phyloP scores from a whole-genome alignment of 805 yeast genomes.

The Candida tammaniensis region DNA sequence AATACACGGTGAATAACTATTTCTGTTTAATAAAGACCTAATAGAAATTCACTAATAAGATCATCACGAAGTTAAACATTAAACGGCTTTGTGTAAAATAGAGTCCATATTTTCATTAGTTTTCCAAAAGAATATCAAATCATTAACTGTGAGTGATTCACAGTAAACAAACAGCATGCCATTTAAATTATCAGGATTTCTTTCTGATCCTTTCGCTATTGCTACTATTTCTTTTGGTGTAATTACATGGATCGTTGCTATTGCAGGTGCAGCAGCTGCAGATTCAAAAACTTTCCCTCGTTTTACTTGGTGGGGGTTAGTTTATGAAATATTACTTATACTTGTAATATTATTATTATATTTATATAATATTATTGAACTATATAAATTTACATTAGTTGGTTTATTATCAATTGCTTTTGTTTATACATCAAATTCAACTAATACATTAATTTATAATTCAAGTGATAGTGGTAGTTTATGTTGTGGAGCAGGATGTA shows the following conservation, averaged over 20 bases:
- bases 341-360: slow-evolving; percentile 50
- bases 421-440: slow-evolving; percentile 79
- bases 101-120: too few species aligned
- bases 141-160: too few species aligned
- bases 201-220: slow-evolving; percentile 85
- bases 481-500: slow-evolving; percentile 92
- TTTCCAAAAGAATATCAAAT: too few species aligned
- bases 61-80: too few species aligned
- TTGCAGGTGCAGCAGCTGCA: slow-evolving; percentile 73
- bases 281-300: slow-evolving; percentile 54
- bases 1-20: too few species aligned
- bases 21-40: too few species aligned
- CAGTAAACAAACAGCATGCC: too few species aligned
- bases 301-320: slow-evolving; percentile 96
- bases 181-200: slow-evolving; percentile 46
- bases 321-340: slow-evolving; percentile 67
- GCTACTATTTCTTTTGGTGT: slow-evolving; percentile 71
- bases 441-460: slow-evolving; percentile 72
- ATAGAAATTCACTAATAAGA: too few species aligned
- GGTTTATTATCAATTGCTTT: slow-evolving; percentile 68
- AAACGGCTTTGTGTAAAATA: too few species aligned
- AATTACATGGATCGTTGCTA: slow-evolving; percentile 83
- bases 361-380: slow-evolving; percentile 60
- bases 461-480: slow-evolving; percentile 59
- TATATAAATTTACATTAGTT: slow-evolving; percentile 59